Base-by-base conservation (phyloP, 805 yeast genomes). In the Saturnispora quitensis region DNA sequence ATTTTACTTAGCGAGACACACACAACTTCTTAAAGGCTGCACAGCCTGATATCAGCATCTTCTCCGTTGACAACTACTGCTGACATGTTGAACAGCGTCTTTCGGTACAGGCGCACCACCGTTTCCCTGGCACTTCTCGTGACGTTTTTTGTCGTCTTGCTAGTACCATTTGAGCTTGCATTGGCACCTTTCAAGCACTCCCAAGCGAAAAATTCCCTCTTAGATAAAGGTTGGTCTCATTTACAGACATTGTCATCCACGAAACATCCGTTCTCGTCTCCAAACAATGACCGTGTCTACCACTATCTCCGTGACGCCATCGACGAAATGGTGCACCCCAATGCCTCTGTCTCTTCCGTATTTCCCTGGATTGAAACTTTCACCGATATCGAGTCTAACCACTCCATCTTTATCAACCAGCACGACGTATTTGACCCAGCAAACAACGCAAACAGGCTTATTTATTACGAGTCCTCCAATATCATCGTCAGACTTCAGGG, bases 391-490 rank as follows among this genome's bases (percentile, higher is more conserved):
- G 12, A 42, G 7, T 31, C 50, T 12, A 54, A 54, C 34, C 53
- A 50, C 31, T 51, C 54, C 13, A 53, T 56, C n/a, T 46, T 66
- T 51, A 73, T 82, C 57, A 70, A 79, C 48, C 82, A 77, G 53
- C 66, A 70, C 7, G 79, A 75, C 52, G 75, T 73, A 20, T 77
- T 76, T 62, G 70, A 75, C 15, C 65, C 76, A n/a, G 57, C 63
- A 0, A 70, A 66, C 40, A 65, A 71, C 4, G 60, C 62, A 3
- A 72, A 70, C 54, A 71, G 81, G 50, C 74, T 86, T 12, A 70
- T 80, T n/a, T 89, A 86, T 68, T 90, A 78, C 62, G 96, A 90
- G 65, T 80, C 91, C 50, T 80, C 86, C 55, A 90, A 90, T 61
- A 69, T 90, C n/a, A 60, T 87, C 40, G 96, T 83, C 7, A 81